These are phyloP conservation scores for Penicillium bialowiezense DNA, from an alignment of 495 filamentous ascomycete species.

Conservation along the genomic window DNA sequence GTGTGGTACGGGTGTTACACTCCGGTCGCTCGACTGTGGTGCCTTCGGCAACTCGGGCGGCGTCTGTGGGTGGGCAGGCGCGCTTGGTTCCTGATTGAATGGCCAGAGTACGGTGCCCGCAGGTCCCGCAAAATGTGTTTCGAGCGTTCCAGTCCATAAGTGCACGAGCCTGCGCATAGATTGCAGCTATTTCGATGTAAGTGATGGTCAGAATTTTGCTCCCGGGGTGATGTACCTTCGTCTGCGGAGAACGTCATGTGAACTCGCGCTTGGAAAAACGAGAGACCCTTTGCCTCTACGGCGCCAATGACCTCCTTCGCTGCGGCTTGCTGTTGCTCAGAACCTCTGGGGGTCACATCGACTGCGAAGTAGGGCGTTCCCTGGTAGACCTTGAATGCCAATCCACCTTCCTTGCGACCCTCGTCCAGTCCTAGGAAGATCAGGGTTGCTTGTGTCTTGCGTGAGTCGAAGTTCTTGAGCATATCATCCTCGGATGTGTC, in stretches of 20 bases:
- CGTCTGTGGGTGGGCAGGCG: constrained; percentile 79
- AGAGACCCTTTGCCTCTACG: constrained; percentile 56
- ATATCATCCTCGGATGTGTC: constrained; percentile 68
- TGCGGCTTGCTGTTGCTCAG: constrained; percentile 45
- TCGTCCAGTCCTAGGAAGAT: constrained; percentile 90
- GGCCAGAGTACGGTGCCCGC: constrained; percentile 79
- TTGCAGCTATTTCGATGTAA: constrained; percentile 59
- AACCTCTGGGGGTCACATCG: constrained; percentile 75
- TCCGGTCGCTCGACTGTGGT: constrained; percentile 52
- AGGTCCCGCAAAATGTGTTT: constrained; percentile 87
- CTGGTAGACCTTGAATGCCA: constrained; percentile 60
- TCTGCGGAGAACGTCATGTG: constrained; percentile 54
- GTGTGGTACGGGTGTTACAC: constrained; percentile 65
- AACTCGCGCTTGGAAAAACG: constrained; percentile 58
- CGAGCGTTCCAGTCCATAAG: constrained; percentile 91
- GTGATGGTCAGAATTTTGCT: background rate
- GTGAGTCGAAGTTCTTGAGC: constrained; percentile 72
- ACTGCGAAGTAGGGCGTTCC: constrained; percentile 85
- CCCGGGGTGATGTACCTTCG: constrained; percentile 49
- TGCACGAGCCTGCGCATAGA: constrained; percentile 88
- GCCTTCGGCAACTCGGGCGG: constrained; percentile 33
- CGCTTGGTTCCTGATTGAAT: constrained; percentile 90
- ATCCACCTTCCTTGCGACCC: constrained; percentile 44
- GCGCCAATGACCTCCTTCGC: constrained; percentile 47
- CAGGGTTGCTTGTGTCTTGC: constrained; percentile 59